Percentiles rank a stretch among this genome's conserved stretches.
Evolutionary conservation across 805 yeast genomes (phyloP).

Genomic region (Candida corydali): DNA sequence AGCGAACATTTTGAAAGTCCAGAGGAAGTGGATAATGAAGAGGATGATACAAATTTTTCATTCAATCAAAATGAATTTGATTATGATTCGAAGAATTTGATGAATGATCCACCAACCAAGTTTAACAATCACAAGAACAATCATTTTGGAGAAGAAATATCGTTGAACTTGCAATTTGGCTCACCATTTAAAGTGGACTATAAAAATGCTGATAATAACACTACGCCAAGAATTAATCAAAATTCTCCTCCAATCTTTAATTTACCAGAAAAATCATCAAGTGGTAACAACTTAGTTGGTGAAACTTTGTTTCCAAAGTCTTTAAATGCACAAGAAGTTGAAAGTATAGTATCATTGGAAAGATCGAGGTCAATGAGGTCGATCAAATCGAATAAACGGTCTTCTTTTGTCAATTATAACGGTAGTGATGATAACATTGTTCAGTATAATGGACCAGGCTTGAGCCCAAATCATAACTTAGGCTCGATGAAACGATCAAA

Average conservation of each 20-base stretch:
- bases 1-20: constrained; percentile 5
- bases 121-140: constrained; percentile 12
- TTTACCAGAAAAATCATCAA: constrained; percentile 1
- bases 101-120: constrained; percentile 22
- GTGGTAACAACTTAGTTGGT: constrained; percentile 23
- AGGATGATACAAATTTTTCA: constrained; percentile 9
- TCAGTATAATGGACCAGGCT: constrained; percentile 17
- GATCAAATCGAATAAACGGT: constrained; percentile 33
- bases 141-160: constrained; percentile 26
- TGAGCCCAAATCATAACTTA: constrained; percentile 14
- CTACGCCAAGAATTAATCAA: not conserved
- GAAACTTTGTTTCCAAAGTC: constrained; percentile 70
- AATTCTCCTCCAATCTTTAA: constrained; percentile 3
- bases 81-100: constrained; percentile 19
- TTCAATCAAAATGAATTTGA: constrained; percentile 2
- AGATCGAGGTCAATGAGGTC: constrained; percentile 60
- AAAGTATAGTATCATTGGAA: constrained; percentile 69
- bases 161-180: constrained; percentile 19
- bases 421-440: constrained; percentile 40
- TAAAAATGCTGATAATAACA: not conserved
- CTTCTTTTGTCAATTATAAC: constrained; percentile 35
- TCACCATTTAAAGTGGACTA: constrained; percentile 28
- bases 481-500: constrained; percentile 30
- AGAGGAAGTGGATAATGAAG: constrained; percentile 5
- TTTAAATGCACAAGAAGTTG: constrained; percentile 63